Base-by-base conservation (phyloP, 345 rosid species). In the Melaleuca alternifolia region DNA sequence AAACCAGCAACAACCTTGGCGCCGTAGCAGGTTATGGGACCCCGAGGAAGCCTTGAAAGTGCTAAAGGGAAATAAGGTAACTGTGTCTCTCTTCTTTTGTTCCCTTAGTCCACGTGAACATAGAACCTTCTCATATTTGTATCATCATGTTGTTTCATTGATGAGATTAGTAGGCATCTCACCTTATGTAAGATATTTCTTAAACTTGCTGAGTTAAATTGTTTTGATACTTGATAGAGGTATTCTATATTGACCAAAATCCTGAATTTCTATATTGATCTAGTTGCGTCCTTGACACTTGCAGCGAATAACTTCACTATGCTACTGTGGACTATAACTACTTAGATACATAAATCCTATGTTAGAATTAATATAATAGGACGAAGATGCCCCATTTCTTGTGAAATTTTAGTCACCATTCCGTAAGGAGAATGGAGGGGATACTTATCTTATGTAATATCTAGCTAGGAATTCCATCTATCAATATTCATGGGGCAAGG, bases 31-130 rank as follows among this genome's bases (percentile, higher is more conserved):
- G 75, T 28, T 61, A 28, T 61, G 75, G 75, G 75, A 61, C 41
- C 1, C 0, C 0, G 1, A 28, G 2, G 21, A 61, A 61, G 20
- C 0, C 10, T 0, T 0, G 3, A 28, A 6, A 61, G 75, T 61
- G 75, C 41, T 61, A 28, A 14, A 28, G 41, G 0, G 0, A 14
- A n/a, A 14, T 6, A 61, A 28, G 75, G 75, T 61, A 28, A 28
- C n/a, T 0, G 0, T n/a, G n/a, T 61, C 28, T 28, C 0, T 0
- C 8, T 28, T 6, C 10, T 14, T n/a, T n/a, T 59, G 1, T 3
- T n/a, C 33, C 1, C 2, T 61, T 14, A 28, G 41, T 61, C 41
- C 75, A 14, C 28, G 59, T 54, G 59, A 21, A 21, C 59, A 7
- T 20, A 54, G 26, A 54, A 54, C 59, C 59, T 54, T n/a, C 26